Base-by-base conservation (phyloP, 2,329 filamentous ascomycete species). In the Westerdykella ornata region DNA sequence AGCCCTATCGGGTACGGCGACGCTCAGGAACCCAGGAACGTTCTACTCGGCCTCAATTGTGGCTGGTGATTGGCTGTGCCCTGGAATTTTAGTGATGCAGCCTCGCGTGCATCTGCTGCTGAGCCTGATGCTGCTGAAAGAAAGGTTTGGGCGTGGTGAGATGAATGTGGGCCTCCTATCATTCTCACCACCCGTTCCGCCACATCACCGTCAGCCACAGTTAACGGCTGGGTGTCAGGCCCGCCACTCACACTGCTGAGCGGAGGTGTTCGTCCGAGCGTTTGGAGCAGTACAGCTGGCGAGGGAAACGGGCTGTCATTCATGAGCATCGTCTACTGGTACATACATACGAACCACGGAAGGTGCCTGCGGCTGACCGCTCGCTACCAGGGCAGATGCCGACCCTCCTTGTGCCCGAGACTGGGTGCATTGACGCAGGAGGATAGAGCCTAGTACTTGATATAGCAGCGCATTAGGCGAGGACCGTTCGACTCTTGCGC, bases 391-490 rank as follows among this genome's bases (percentile, higher is more conserved):
- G 42, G 40, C 35, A 42, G 38, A 30, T 35, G 35, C 42, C 44
- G 44, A 41, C 36, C n/a, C n/a, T 48, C 47, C 49, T 44, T 41
- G 48, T 53, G 48, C 54, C 53, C 14, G 30, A 48, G 35, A 50
- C 57, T 55, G 57, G 48, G 39, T 55, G 52, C 56, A 51, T 57
- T 63, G 57, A 59, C 59, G 59, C 58, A 62, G 47, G 53, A 53
- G 41, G 46, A 38, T 53, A 51, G 38, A 51, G 48, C 56, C 56
- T 58, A 58, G 59, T 48, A 56, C 58, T 56, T 53, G 49, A 54
- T 52, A 55, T 53, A 55, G 57, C 44, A 9, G 50, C 56, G 49
- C 52, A 49, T 47, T 42, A 52, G 38, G 41, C 57, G 53, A 57
- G 48, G 53, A 45, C 51, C 46, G 51, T 47, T 48, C 48, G 51